Conservation (phyloP, 1,139 yeast genomes). For the Saccharomyces hybrid region DNA sequence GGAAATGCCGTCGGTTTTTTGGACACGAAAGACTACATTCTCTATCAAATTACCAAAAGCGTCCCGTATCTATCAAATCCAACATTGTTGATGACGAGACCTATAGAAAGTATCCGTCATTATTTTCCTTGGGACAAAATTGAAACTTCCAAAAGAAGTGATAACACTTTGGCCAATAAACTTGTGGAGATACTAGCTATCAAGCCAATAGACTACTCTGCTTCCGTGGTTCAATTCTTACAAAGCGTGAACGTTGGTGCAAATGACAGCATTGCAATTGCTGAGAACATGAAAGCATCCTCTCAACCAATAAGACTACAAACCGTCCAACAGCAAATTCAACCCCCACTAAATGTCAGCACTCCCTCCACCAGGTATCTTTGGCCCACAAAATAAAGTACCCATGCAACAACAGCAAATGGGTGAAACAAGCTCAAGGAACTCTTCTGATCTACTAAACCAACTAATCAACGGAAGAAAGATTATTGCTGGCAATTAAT, state of each 20-base stretch:
- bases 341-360: constrained; percentile 17
- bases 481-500: constrained; percentile 30
- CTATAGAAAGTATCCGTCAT: constrained; percentile 35
- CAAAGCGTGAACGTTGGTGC: constrained; percentile 19
- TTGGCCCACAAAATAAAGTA: constrained; percentile 23
- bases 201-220: constrained; percentile 30
- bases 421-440: constrained; percentile 21
- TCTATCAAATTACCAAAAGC: constrained; percentile 27
- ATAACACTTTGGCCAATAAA: constrained; percentile 26
- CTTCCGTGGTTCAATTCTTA: constrained; percentile 28
- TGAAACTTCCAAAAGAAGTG: constrained; percentile 23
- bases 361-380: constrained; percentile 43
- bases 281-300: constrained; percentile 3
- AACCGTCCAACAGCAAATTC: constrained; percentile 20
- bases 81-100: constrained; percentile 33
- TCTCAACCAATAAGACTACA: constrained; percentile 3
- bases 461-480: constrained; percentile 67
- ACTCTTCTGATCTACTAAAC: constrained; percentile 58
- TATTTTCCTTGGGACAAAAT: constrained; percentile 39
- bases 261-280: constrained; percentile 8
- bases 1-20: constrained; percentile 33
- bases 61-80: constrained; percentile 33
- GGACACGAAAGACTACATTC: constrained; percentile 33
- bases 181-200: constrained; percentile 30
- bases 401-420: constrained; percentile 17